Conservation (phyloP, 2,329 filamentous ascomycete species). For the Botryotinia globosa region DNA sequence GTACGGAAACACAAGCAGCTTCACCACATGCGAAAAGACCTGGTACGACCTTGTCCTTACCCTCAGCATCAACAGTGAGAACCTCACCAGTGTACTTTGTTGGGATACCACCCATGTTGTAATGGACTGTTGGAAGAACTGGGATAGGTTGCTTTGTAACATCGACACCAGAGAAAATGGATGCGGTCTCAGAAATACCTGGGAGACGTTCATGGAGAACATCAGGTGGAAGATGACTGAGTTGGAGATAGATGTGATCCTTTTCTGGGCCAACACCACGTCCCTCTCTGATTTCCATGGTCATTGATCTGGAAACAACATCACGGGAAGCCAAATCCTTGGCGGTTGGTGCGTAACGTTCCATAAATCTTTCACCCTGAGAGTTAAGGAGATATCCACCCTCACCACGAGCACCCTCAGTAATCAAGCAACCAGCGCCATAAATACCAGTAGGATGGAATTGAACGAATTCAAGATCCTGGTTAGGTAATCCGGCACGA, state of each 20-base stretch:
- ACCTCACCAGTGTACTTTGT: conserved; percentile 50
- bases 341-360: conserved; percentile 50
- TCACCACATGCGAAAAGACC: conserved; percentile 50
- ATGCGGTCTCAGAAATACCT: conserved; percentile 50
- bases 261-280: conserved; percentile 46
- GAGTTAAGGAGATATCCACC: conserved; percentile 50
- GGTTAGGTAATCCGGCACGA: conserved; percentile 47
- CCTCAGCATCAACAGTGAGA: conserved; percentile 41
- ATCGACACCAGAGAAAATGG: conserved; percentile 49
- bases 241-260: conserved; percentile 48
- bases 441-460: conserved; percentile 52
- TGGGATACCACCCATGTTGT: conserved; percentile 51
- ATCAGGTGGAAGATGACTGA: conserved; percentile 47
- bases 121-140: conserved; percentile 51
- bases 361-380: conserved; percentile 50
- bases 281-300: conserved; percentile 48
- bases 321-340: conserved; percentile 50
- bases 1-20: conserved; percentile 48
- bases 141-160: conserved; percentile 49
- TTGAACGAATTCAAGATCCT: conserved; percentile 52
- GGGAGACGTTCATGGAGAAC: conserved; percentile 48
- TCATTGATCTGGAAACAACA: conserved; percentile 48
- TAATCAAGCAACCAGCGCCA: conserved; percentile 49
- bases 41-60: conserved; percentile 43
- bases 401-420: conserved; percentile 49